Evolutionary conservation across 2,329 filamentous ascomycete genomes (phyloP).

Genomic region (Botryotinia globosa): DNA sequence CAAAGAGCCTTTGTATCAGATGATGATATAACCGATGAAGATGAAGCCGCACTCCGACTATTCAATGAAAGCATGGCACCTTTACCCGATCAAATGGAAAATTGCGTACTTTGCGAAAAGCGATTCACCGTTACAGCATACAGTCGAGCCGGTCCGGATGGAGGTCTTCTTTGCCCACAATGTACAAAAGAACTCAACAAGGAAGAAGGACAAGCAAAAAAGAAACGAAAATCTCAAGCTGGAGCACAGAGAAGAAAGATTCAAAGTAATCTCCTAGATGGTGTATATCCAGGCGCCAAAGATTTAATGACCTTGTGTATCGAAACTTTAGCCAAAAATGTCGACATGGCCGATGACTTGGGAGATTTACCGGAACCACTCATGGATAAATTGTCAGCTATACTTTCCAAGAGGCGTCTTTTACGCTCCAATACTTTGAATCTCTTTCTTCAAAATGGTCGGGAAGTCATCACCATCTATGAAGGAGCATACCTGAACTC

Average conservation of each 20-base stretch:
- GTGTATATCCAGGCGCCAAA: slow-evolving; percentile 64
- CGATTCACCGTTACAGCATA: slow-evolving; percentile 93
- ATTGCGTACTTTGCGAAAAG: slow-evolving; percentile 81
- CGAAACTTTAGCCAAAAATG: slow-evolving; percentile 60
- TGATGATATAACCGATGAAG: slow-evolving; percentile 45
- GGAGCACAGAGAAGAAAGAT: slow-evolving; percentile 65
- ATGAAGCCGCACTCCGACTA: slow-evolving; percentile 50
- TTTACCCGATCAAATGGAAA: slow-evolving; percentile 72
- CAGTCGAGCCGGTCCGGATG: slow-evolving; percentile 75
- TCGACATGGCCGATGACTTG: slow-evolving; percentile 60
- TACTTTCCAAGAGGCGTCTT: slow-evolving; percentile 59
- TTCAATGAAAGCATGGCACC: slow-evolving; percentile 46
- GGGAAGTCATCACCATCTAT: slow-evolving; percentile 54
- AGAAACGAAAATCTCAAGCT: slow-evolving; percentile 53
- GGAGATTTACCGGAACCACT: slow-evolving; percentile 55
- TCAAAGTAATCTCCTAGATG: slow-evolving; percentile 83
- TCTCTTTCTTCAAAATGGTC: slow-evolving; percentile 54
- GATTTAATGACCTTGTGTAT: slow-evolving; percentile 63
- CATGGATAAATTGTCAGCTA: slow-evolving; percentile 57
- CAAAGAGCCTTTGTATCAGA: slow-evolving; percentile 45
- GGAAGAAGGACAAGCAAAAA: slow-evolving; percentile 58
- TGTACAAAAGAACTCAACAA: slow-evolving; percentile 75
- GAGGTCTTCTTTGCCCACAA: slow-evolving; percentile 78
- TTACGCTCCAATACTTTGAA: slow-evolving; percentile 53
- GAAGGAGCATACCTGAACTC: slow-evolving; percentile 63